Base-by-base conservation (phyloP, 192 early-diverging fungal species). In the Rhizoclosmatium sp. region DNA sequence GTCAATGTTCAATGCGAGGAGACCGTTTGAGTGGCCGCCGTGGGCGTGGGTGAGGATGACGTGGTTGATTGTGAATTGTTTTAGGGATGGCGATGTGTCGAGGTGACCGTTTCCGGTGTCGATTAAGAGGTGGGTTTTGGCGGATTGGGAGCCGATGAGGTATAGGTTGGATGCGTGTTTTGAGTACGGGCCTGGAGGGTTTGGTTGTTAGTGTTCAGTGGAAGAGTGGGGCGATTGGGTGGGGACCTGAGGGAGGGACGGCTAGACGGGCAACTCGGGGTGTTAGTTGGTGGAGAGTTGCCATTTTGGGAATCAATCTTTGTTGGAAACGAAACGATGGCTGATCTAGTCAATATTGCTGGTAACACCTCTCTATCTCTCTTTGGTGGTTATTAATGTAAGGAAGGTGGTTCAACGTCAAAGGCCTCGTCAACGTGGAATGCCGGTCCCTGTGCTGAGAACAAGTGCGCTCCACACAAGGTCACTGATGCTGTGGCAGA, bases 11-110 rank as follows among this genome's bases (percentile, higher is more conserved):
- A 65, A 40, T 9, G n/a, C 31, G 3, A 23, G 14, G 1, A 69
- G 67, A 5, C 67, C 67, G 67, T 47, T 47, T 10, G 67, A 23
- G 46, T 69, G 67, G 10, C 67, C 67, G 19, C 67, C 67, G 47
- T 69, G 67, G 14, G 67, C 67, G 44, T 69, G 67, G 40, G 67
- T 69, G 41, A 69, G 67, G 12, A 69, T 44, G 14, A 64, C 61
- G 14, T 9, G 10, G 5, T 7, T 21, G 14, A 64, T 9, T 16
- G 51, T 12, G 12, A 69, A 23, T 7, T 44, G 41, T 12, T 7
- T 47, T 23, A 7, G 7, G 7, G 46, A 12, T 7, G 16, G 51
- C 2, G 42, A 7, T 16, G 16, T 21, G 21, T 23, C 42, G 42
- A n/a, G 21, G 14, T 16, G 47, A 9, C 67, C 67, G 42, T 21